These are phyloP conservation scores for Selenicereus undatus DNA, from an alignment of 148 eudicot species.

Conservation along the genomic window DNA sequence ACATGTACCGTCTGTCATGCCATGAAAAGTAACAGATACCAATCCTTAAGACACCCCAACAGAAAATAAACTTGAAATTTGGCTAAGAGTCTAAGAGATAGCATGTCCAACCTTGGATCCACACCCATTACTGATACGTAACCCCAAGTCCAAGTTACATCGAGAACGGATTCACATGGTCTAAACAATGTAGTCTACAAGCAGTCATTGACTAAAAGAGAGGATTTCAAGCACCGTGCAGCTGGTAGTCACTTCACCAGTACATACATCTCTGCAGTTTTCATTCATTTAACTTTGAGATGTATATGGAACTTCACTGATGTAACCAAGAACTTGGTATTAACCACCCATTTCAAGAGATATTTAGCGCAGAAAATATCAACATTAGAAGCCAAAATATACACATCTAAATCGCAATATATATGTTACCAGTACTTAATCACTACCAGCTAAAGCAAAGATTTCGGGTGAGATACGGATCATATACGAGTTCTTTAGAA, in stretches of 20 bases:
- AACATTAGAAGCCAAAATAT: not conserved
- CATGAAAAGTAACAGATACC: too few relatives aligned
- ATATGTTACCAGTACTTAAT: not conserved
- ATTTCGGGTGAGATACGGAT: not conserved
- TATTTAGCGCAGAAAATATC: not conserved
- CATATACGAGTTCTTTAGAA: not conserved
- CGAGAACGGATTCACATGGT: not conserved
- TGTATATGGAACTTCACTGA: not conserved
- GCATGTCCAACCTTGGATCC: not conserved
- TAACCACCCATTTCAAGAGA: not conserved
- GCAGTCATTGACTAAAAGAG: conserved; percentile 4
- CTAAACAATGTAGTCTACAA: not conserved
- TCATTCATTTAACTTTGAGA: not conserved
- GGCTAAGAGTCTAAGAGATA: too few relatives aligned
- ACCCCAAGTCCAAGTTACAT: not conserved
- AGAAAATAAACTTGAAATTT: too few relatives aligned
- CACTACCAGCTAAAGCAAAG: not conserved
- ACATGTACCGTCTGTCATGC: too few relatives aligned
- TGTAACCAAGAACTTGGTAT: not conserved
- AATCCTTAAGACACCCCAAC: not conserved
- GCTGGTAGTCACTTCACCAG: not conserved
- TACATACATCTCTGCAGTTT: not conserved
- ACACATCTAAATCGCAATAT: not conserved
- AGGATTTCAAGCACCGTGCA: not conserved
- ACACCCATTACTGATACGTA: not conserved